These are phyloP conservation scores for Amaranthus cruentus DNA, from an alignment of 148 eudicot species.

Conservation along the genomic window DNA sequence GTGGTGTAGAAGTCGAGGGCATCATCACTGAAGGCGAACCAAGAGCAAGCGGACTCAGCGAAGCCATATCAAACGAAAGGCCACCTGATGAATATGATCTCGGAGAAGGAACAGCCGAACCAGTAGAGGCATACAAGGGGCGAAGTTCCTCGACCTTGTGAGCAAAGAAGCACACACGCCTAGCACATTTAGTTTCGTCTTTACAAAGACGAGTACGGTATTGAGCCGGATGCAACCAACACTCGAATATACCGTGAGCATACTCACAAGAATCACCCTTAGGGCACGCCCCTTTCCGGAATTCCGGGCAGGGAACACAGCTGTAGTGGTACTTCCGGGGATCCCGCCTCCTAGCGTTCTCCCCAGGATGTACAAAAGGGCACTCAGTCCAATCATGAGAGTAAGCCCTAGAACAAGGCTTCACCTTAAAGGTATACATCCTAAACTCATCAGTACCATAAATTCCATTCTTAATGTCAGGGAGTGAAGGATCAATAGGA, in stretches of 20 bases:
- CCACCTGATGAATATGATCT: slow-evolving; percentile 45
- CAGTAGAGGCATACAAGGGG: slow-evolving; percentile 86
- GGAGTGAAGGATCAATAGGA: slow-evolving; percentile 77
- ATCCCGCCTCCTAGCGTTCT: slow-evolving; percentile 92
- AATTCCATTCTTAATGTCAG: slow-evolving; percentile 83
- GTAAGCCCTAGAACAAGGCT: slow-evolving; percentile 95
- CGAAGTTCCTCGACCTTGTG: slow-evolving; percentile 81
- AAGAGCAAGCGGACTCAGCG: slow-evolving; percentile 53
- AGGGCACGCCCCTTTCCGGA: slow-evolving; percentile 65
- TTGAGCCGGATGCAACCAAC: slow-evolving; percentile 97
- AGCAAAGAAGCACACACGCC: slow-evolving; percentile 93
- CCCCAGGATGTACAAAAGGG: slow-evolving; percentile 96
- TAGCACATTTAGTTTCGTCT: slow-evolving; percentile 64
- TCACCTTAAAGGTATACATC: slow-evolving; percentile 85
- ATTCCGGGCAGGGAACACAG: slow-evolving; percentile 96
- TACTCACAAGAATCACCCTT: slow-evolving; percentile 86
- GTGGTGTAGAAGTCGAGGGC: slow-evolving; percentile 56
- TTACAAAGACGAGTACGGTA: slow-evolving; percentile 92
- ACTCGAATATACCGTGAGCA: slow-evolving; percentile 96
- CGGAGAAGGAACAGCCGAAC: slow-evolving; percentile 87
- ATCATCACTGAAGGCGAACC: slow-evolving; percentile 60
- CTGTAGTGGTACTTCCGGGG: slow-evolving; percentile 79
- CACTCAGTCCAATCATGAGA: slow-evolving; percentile 99
- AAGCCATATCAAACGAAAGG: slow-evolving; percentile 43
- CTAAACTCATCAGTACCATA: slow-evolving; percentile 90